phyloP scores from a whole-genome alignment of 768 basidiomycete genomes.

The Calocybe indica region DNA sequence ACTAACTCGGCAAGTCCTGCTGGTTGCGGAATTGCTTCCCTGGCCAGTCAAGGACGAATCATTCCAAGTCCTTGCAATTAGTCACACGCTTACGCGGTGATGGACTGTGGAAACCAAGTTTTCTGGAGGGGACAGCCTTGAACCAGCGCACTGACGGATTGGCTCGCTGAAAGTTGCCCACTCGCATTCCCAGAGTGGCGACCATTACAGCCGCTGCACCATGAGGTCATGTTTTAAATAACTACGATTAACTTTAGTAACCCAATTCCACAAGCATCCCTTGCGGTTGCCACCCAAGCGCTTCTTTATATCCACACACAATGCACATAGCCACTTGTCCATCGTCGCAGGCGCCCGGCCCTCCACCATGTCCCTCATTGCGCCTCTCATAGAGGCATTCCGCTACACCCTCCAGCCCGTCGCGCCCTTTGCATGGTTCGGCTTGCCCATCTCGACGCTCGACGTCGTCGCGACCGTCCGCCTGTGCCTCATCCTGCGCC shows the following conservation, averaged over 20 bases:
- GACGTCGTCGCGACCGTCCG: slow-evolving; percentile 66
- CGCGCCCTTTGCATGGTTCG: slow-evolving; percentile 65
- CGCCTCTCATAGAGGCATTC: slow-evolving; percentile 45
- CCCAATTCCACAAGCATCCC: no score
- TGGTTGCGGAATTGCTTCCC: slow-evolving; percentile 93
- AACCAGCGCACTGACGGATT: slow-evolving; percentile 79
- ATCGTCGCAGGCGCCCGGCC: slow-evolving; percentile 1
- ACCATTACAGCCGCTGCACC: slow-evolving; percentile 79
- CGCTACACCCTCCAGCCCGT: slow-evolving; percentile 50
- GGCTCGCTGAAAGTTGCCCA: slow-evolving; percentile 54
- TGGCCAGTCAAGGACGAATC: slow-evolving; percentile 80
- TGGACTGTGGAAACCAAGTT: slow-evolving; percentile 81
- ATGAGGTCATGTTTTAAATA: slow-evolving; percentile 15
- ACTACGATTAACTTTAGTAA: neutral
- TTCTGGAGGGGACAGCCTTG: slow-evolving; percentile 93
- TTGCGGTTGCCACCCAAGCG: neutral
- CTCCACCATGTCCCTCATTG: slow-evolving; percentile 26
- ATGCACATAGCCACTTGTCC: neutral
- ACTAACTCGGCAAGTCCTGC: slow-evolving; percentile 87
- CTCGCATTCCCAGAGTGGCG: slow-evolving; percentile 74
- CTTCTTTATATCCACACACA: neutral
- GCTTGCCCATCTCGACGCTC: slow-evolving; percentile 49
- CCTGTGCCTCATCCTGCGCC: slow-evolving; percentile 63
- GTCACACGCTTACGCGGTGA: slow-evolving; percentile 56
- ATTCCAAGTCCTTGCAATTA: slow-evolving; percentile 54